Evolutionary conservation across 208 protist species (phyloP), one percentile per base, ranked within the genome.

Genomic region (Leishmania tarentolae): DNA sequence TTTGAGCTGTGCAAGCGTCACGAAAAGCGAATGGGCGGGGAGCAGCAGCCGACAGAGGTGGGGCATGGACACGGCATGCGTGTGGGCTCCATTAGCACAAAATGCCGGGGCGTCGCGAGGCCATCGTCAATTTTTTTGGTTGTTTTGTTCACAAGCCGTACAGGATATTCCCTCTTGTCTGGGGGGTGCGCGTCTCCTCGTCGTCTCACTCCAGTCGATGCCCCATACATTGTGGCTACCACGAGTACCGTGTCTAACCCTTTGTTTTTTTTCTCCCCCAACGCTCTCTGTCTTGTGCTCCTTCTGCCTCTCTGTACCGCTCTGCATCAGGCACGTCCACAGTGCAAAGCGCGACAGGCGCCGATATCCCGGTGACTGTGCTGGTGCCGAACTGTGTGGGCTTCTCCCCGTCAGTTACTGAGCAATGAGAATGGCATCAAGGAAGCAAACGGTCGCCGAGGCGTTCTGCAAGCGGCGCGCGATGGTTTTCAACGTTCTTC

Each of bases 131-230:
- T 37, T 66, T 31, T 1, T 35, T 31, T 46, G 24, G 46, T 24
- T 6, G 13, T 35, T 28, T 13, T 17, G 8, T 44, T 46, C 47
- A 75, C 47, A 75, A 8, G 40, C 19, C 19, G 68, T 37, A 65
- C 74, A n/a, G 81, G 47, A 11, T 85, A 1, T 24, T 71, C 0
- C 24, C 56, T 37, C 13, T 59, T 5, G 28, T 80, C 21, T 74
- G 72, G 75, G 0, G 50, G n/a, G 8, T 63, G 42, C 69, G 19
- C 56, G 3, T 24, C 24, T 75, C 1, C 65, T 6, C 13, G 68
- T 3, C 0, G 35, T 72, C 8, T 72, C 11, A 15, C 40, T 19
- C 42, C 47, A 0, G 8, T 0, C 7, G 37, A 46, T 21, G n/a
- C 28, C 52, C 42, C 9, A 50, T 52, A 50, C 24, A 42, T 35